These are phyloP conservation scores for Entonaema liquescens DNA, from an alignment of 495 filamentous ascomycete species.

Conservation along the genomic window DNA sequence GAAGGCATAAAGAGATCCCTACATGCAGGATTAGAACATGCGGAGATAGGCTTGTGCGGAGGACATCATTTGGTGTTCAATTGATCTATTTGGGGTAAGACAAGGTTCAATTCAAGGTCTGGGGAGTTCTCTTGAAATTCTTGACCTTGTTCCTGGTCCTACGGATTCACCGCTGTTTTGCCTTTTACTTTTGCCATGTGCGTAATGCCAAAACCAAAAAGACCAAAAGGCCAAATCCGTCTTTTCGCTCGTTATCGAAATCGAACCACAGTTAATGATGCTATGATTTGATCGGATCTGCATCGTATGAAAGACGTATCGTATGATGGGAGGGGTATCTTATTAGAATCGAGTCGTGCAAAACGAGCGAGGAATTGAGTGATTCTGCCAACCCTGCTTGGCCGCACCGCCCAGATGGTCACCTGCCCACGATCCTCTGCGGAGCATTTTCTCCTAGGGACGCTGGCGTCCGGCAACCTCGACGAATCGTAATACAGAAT, in stretches of 20 bases:
- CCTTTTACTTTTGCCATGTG: background rate
- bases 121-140: background rate
- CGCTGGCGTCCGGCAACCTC: background rate
- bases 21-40: slow-evolving; percentile 8
- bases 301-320: background rate
- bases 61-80: slow-evolving; percentile 7
- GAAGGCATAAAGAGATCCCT: background rate
- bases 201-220: background rate
- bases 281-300: background rate
- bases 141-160: slow-evolving; percentile 19
- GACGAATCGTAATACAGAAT: slow-evolving; percentile 21
- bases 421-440: slow-evolving; percentile 28
- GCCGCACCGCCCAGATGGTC: slow-evolving; percentile 21
- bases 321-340: slow-evolving; percentile 16
- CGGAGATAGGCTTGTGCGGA: slow-evolving; percentile 6
- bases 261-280: slow-evolving; percentile 8
- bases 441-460: slow-evolving; percentile 27
- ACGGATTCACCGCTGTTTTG: slow-evolving; percentile 36
- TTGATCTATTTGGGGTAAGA: slow-evolving; percentile 8
- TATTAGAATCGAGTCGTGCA: slow-evolving; percentile 1
- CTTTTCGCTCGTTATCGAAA: background rate
- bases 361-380: slow-evolving; percentile 4
- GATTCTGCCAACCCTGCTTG: slow-evolving; percentile 6
- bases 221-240: background rate
- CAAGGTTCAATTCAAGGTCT: slow-evolving; percentile 3